phyloP scores from a whole-genome alignment of 1,139 yeast genomes.

The Pichia sp. region DNA sequence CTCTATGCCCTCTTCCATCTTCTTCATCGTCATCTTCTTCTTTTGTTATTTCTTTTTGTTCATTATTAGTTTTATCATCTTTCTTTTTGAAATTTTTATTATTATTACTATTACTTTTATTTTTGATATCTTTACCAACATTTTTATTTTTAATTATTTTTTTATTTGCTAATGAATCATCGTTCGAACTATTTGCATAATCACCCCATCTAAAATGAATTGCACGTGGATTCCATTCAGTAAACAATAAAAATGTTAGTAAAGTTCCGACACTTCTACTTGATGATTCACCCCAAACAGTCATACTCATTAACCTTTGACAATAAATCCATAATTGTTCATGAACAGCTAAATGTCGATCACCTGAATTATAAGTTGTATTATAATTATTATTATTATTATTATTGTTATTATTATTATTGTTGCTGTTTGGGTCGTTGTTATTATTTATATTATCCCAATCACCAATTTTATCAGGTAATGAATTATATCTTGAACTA shows the following conservation, averaged over 20 bases:
- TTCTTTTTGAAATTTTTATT: too few species aligned
- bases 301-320: constrained; percentile 73
- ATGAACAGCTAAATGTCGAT: constrained; percentile 54
- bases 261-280: constrained; percentile 84
- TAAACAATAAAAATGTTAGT: constrained; percentile 72
- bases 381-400: constrained; percentile 10
- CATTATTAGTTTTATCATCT: neutral
- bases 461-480: constrained; percentile 31
- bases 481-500: constrained; percentile 65
- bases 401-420: too few species aligned
- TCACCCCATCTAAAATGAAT: constrained; percentile 87
- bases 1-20: too few species aligned
- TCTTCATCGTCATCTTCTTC: neutral
- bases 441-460: constrained; percentile 18
- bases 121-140: constrained; percentile 8
- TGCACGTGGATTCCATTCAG: constrained; percentile 95
- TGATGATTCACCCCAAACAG: constrained; percentile 94
- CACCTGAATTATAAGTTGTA: constrained; percentile 7
- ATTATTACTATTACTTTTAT: neutral
- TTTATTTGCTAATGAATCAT: constrained; percentile 19
- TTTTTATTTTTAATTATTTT: constrained; percentile 10
- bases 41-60: neutral
- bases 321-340: constrained; percentile 79
- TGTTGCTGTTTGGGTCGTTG: constrained; percentile 21
- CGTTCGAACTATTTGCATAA: constrained; percentile 59